phyloP scores from a whole-genome alignment of 106 monocot genomes.

The Acorus gramineus region DNA sequence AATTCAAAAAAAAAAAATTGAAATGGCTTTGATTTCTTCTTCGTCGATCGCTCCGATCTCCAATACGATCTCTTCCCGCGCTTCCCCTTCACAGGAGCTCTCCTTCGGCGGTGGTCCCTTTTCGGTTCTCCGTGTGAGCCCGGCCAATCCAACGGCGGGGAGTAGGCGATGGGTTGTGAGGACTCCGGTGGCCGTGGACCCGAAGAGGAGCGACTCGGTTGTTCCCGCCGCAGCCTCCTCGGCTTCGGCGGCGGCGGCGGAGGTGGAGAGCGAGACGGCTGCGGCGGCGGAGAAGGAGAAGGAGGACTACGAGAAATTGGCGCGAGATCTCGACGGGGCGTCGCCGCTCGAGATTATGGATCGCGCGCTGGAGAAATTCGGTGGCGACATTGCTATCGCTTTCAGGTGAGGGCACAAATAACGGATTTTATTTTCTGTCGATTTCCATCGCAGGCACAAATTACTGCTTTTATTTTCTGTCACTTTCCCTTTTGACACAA shows the following conservation, averaged over 20 bases:
- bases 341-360: slow-evolving; percentile 71
- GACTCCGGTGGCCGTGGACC: slow-evolving; percentile 21
- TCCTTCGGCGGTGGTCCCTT: background rate
- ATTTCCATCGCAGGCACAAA: too few relatives aligned
- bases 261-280: background rate
- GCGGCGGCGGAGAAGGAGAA: slow-evolving; percentile 1
- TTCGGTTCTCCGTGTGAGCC: background rate
- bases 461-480: too few relatives aligned
- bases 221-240: slow-evolving; percentile 11
- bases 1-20: background rate
- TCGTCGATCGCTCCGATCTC: slow-evolving; percentile 15
- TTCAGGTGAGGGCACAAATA: slow-evolving; percentile 42
- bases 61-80: slow-evolving; percentile 26
- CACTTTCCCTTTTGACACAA: too few relatives aligned
- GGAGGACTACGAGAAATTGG: slow-evolving; percentile 56
- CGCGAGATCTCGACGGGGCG: slow-evolving; percentile 40
- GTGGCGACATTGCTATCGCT: slow-evolving; percentile 70
- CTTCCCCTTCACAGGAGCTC: slow-evolving; percentile 19
- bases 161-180: slow-evolving; percentile 13
- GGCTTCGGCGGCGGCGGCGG: background rate
- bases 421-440: too few relatives aligned
- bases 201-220: slow-evolving; percentile 18
- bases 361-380: slow-evolving; percentile 58
- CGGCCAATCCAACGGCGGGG: background rate
- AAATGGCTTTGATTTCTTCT: slow-evolving; percentile 9